These are phyloP conservation scores for Penicillium fuscoglaucum DNA, from an alignment of 2,329 filamentous ascomycete genomes.

Conservation along the genomic window DNA sequence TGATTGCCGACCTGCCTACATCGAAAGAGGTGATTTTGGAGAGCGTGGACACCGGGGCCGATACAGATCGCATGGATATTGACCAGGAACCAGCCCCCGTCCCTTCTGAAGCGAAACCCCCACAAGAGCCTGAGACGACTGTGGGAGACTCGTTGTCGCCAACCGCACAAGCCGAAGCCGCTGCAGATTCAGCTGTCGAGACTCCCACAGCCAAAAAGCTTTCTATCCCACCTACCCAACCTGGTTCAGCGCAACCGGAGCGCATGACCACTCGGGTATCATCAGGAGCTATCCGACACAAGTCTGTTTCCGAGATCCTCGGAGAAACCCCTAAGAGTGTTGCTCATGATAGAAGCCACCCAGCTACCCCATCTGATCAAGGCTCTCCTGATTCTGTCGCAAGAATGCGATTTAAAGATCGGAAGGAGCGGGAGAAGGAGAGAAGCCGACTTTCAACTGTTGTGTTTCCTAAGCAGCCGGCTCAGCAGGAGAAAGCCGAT, in stretches of 20 bases:
- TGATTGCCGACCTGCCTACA: constrained; percentile 11
- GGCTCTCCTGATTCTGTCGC: constrained; percentile 36
- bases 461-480: constrained; percentile 70
- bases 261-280: constrained; percentile 69
- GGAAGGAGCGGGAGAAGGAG: constrained; percentile 59
- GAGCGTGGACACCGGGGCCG: constrained; percentile 16
- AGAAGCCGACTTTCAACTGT: constrained; percentile 69
- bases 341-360: constrained; percentile 36
- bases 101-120: constrained; percentile 15
- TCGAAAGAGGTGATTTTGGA: constrained; percentile 33
- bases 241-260: constrained; percentile 44
- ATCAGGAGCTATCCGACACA: constrained; percentile 68
- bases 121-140: constrained; percentile 13
- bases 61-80: constrained; percentile 23
- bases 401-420: constrained; percentile 48
- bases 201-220: constrained; percentile 21
- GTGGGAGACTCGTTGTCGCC: constrained; percentile 18
- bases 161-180: constrained; percentile 14
- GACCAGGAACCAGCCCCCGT: constrained; percentile 16
- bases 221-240: constrained; percentile 21
- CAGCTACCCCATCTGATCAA: constrained; percentile 26
- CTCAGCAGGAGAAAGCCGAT: constrained; percentile 50
- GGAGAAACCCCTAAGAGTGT: constrained; percentile 55
- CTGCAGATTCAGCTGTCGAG: constrained; percentile 16
- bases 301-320: constrained; percentile 71